Percentiles rank a stretch among this genome's conserved stretches.
These are phyloP conservation scores for Vitis rupestris DNA, from an alignment of 164 flowering plant genomes.

Conservation along the genomic window DNA sequence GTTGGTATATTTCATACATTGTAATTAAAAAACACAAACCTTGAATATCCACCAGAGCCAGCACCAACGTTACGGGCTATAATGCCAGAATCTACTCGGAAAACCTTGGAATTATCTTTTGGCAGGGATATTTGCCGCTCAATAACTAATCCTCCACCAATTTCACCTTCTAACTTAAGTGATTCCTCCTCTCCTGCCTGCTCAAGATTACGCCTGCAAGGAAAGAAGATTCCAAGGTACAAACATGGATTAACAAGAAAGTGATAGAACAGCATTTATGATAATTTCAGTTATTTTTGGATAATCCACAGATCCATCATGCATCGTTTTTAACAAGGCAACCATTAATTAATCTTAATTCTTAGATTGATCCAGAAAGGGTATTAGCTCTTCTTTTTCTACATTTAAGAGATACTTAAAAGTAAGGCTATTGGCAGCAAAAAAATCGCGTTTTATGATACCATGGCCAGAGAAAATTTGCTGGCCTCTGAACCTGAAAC, in stretches of 20 bases:
- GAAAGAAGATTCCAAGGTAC: neutral
- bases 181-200: conserved; percentile 75
- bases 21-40: conserved; percentile 32
- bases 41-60: conserved; percentile 95
- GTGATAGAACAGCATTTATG: too few species aligned
- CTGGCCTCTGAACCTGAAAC: too few species aligned
- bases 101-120: conserved; percentile 42
- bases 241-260: neutral
- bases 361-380: too few species aligned
- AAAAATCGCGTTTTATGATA: too few species aligned
- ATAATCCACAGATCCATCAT: too few species aligned
- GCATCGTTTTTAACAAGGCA: too few species aligned
- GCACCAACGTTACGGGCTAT: conserved; percentile 77
- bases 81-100: conserved; percentile 63
- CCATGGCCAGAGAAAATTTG: too few species aligned
- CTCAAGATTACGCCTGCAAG: conserved; percentile 57
- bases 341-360: too few species aligned
- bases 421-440: too few species aligned
- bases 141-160: conserved; percentile 82
- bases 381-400: too few species aligned
- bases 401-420: too few species aligned
- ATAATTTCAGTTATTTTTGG: too few species aligned
- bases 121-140: conserved; percentile 51
- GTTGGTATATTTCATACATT: neutral
- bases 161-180: conserved; percentile 71